Base-by-base conservation (phyloP, 2,329 filamentous ascomycete species). In the Aspergillus uvarum region DNA sequence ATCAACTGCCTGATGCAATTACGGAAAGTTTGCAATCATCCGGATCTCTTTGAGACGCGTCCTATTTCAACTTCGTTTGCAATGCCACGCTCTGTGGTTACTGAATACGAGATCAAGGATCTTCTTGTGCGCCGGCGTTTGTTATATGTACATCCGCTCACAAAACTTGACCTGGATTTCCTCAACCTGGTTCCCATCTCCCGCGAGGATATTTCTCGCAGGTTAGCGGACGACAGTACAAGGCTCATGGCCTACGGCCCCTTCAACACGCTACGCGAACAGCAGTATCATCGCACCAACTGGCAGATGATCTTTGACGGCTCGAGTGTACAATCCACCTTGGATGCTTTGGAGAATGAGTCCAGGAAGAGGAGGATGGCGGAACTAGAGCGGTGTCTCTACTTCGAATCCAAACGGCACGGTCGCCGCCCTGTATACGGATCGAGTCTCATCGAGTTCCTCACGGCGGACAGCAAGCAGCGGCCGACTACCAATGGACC, bases 1-100 rank as follows among this genome's bases (percentile, higher is more conserved):
- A 98, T 98, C 77, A 96, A 97, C 74, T 98, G 96, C 75, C 80
- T 99, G 54, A 96, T 99, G 92, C 95, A 96, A 73, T 82, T 99
- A 56, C 88, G 95, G 52, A 97, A 98, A 74, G 96, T 99, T 54
- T 99, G 95, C 82, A 99, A 99, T 68, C 95, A 99, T 72, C 96
- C 95, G 0, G 95, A 99, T 76, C 83, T 99, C 8, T 99, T 99
- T 70, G 90, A 98, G 67, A 96, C 96, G 60, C 87, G 95, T 16
- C 93, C 92, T 1, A 98, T 99, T 69, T 95, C 96, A 77, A 99
- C 94, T 0, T 98, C 95, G 1, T 96, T 97, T 74, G 91, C 92
- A 3, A 96, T 98, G 89, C 83, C 86, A 26, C 89, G 83, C 64
- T 96, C 93, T 2, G 87, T 92, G 2, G 81, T 88, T 8, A 86